phyloP scores from a whole-genome alignment of 176 grass and related monocot genomes.

The Phoenix roebelenii region DNA sequence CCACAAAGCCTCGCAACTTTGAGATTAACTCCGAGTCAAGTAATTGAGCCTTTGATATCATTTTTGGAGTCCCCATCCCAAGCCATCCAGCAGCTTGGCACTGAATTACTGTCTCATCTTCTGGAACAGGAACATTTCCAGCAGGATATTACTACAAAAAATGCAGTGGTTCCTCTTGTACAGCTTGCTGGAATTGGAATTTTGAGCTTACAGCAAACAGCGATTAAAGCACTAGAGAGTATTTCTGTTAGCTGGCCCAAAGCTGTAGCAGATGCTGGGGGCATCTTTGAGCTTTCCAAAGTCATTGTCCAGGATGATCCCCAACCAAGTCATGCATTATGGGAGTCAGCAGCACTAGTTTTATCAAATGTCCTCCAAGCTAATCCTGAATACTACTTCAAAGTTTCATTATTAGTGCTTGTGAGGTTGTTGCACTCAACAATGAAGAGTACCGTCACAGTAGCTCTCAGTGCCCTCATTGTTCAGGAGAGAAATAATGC shows the following conservation, averaged over 20 bases:
- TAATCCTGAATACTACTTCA: slow-evolving; percentile 77
- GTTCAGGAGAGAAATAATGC: slow-evolving; percentile 85
- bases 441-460: slow-evolving; percentile 63
- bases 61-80: slow-evolving; percentile 95
- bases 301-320: slow-evolving; percentile 93
- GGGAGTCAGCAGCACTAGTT: slow-evolving; percentile 92
- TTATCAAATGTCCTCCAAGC: slow-evolving; percentile 92
- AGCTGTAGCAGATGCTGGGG: slow-evolving; percentile 86
- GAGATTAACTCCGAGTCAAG: slow-evolving; percentile 79
- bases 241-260: slow-evolving; percentile 92
- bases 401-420: slow-evolving; percentile 84
- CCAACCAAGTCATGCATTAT: slow-evolving; percentile 74
- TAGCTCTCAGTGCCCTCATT: slow-evolving; percentile 89
- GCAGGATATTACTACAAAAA: slow-evolving; percentile 82
- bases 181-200: slow-evolving; percentile 94
- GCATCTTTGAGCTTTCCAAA: slow-evolving; percentile 95
- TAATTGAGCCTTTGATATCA: slow-evolving; percentile 83
- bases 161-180: slow-evolving; percentile 86
- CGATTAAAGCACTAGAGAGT: slow-evolving; percentile 89
- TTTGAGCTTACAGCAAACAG: slow-evolving; percentile 85
- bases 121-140: slow-evolving; percentile 96
- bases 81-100: slow-evolving; percentile 95
- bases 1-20: slow-evolving; percentile 74
- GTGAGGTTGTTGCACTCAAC: slow-evolving; percentile 78
- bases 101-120: slow-evolving; percentile 82